phyloP scores from a whole-genome alignment of 2,329 filamentous ascomycete genomes.

The Pochonia chlamydosporia region DNA sequence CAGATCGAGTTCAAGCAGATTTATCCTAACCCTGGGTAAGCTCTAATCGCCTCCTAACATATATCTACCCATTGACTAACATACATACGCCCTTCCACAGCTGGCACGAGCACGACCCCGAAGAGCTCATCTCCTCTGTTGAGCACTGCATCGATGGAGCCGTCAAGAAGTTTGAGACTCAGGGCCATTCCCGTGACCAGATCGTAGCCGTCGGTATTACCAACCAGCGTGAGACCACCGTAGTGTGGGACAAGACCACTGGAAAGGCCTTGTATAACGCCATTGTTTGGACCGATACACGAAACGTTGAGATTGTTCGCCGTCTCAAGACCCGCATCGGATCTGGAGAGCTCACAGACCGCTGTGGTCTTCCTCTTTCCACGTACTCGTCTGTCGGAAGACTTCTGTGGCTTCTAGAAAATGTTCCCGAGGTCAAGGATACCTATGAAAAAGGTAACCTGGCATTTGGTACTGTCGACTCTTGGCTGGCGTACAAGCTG shows the following conservation, averaged over 20 bases:
- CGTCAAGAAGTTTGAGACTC: conserved; percentile 59
- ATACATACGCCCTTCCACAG: conserved; percentile 35
- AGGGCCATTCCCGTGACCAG: conserved; percentile 60
- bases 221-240: conserved; percentile 76
- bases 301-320: conserved; percentile 64
- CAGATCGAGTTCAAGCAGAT: conserved; percentile 72
- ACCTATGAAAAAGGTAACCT: conserved; percentile 67
- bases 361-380: conserved; percentile 73
- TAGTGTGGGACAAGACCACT: conserved; percentile 73
- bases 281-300: conserved; percentile 82
- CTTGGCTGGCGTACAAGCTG: conserved; percentile 75
- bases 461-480: conserved; percentile 75
- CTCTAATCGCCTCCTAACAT: background rate
- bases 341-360: conserved; percentile 58
- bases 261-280: conserved; percentile 75
- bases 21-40: conserved; percentile 68
- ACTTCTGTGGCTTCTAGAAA: conserved; percentile 69
- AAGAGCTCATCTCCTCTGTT: conserved; percentile 67
- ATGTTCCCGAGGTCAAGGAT: conserved; percentile 59
- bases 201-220: conserved; percentile 76
- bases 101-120: conserved; percentile 81
- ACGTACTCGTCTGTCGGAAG: conserved; percentile 79
- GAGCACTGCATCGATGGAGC: conserved; percentile 71
- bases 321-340: conserved; percentile 63
- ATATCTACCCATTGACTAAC: background rate